Evolutionary conservation across 75 land plant genomes (phyloP).

Genomic region (Selaginella tamariscina): DNA sequence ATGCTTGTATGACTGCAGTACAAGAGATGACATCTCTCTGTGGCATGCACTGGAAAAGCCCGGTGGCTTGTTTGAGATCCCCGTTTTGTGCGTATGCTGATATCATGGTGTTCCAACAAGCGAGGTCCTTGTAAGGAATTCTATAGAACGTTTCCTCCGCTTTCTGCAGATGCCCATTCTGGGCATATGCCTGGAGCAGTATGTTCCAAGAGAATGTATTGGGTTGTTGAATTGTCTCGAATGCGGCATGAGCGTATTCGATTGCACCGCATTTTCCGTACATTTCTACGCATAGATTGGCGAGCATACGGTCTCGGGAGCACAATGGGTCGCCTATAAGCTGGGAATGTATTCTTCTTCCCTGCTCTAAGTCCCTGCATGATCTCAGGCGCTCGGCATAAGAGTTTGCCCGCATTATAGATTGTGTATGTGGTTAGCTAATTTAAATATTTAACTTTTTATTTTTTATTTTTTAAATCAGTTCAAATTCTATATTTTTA

Average conservation of each 20-base stretch:
- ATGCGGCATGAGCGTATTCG: neutral
- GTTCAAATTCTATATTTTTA: too few relatives aligned
- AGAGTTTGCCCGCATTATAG: neutral
- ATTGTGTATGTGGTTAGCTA: neutral
- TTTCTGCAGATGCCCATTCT: neutral
- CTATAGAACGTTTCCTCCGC: neutral
- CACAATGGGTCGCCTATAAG: neutral
- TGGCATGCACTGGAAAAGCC: neutral
- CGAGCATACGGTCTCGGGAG: neutral
- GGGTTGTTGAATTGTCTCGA: neutral
- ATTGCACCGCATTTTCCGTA: neutral
- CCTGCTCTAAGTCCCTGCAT: neutral
- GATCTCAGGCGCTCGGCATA: neutral
- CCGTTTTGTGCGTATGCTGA: neutral
- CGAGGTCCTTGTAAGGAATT: neutral
- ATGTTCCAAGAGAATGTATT: neutral
- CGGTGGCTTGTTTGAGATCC: neutral
- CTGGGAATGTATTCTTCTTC: neutral
- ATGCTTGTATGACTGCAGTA: neutral
- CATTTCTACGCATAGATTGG: neutral
- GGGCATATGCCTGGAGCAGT: neutral
- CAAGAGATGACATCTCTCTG: neutral
- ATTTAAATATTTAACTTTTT: neutral
- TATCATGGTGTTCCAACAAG: neutral
- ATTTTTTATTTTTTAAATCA: neutral